Base-by-base conservation (phyloP, 2,329 filamentous ascomycete species). In the Penicillium sp. region DNA sequence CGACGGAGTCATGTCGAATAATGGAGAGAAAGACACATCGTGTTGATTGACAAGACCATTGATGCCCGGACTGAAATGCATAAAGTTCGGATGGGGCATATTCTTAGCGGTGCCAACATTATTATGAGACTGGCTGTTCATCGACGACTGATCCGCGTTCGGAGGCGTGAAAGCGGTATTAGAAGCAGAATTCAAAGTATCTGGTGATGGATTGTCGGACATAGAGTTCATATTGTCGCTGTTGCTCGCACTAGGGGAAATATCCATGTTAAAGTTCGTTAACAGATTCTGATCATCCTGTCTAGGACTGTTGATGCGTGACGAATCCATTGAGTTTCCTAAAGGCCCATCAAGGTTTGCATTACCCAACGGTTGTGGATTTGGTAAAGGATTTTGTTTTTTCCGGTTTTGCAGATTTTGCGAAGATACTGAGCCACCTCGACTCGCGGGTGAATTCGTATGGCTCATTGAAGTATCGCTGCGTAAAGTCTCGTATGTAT, bases 121-220 rank as follows among this genome's bases (percentile, higher is more conserved):
- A n/a, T 47, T 50, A 49, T 56, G 33, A 12, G 40, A 35, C 12
- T 48, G 58, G 8, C 45, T 33, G 28, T 52, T 48, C 21, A 52
- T 28, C 3, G 42, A 57, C 9, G 64, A 59, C 7, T 68, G 62
- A 38, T 72, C 68, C 1, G 57, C 28, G n/a, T 62, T 66, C 3
- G 62, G 62, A 12, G 70, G 66, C 0, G 69, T 68, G 52, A 68
- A 68, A 14, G 71, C 71, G 3, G 65, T 68, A 46, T 71, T 73
- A 20, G 71, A 71, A 5, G 68, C 72, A n/a, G 70, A 68, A 21
- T 71, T 71, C 47, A 71, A 54, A 3, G 71, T 72, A 6, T 66
- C 68, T 12, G 72, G 70, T 5, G 70, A 72, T 11, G 69, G 66
- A 35, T 73, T 68, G 35, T 71, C 70, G 3, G 70, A 72, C 6